phyloP scores from a whole-genome alignment of 306 rosid species.

The Casuarina glauca region DNA sequence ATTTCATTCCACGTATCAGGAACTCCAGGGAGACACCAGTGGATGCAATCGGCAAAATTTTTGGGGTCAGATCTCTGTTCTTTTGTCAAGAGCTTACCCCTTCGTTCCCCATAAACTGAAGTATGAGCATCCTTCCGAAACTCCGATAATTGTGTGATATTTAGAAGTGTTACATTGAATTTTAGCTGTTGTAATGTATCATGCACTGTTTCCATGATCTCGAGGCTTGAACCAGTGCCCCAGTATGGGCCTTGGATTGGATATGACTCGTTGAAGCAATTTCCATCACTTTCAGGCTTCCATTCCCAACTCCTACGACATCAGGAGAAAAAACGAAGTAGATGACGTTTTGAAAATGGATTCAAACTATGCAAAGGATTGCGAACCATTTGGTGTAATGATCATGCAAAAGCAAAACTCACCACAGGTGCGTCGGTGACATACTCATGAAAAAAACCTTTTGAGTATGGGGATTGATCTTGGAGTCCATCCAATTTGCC shows the following conservation, averaged over 20 bases:
- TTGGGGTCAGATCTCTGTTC: conserved; percentile 79
- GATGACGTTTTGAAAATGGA: background rate
- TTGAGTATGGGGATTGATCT: conserved; percentile 56
- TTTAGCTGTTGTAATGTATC: conserved; percentile 44
- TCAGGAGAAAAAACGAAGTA: background rate
- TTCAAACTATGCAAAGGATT: too few species aligned
- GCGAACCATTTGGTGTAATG: background rate
- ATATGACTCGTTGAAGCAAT: conserved; percentile 69
- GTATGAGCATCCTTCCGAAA: conserved; percentile 89
- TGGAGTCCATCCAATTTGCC: conserved; percentile 82
- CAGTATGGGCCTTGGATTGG: conserved; percentile 74
- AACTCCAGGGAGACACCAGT: conserved; percentile 96
- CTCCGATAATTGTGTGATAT: conserved; percentile 81
- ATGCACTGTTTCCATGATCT: conserved; percentile 63
- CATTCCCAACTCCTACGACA: conserved; percentile 89
- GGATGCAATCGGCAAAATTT: conserved; percentile 80
- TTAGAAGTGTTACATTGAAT: conserved; percentile 59
- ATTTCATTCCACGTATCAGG: conserved; percentile 93
- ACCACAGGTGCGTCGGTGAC: conserved; percentile 96
- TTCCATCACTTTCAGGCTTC: conserved; percentile 68
- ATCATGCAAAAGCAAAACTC: conserved; percentile 22
- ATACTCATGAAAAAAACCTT: conserved; percentile 79
- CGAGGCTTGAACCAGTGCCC: conserved; percentile 86
- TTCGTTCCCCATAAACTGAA: conserved; percentile 71
- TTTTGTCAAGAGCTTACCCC: conserved; percentile 75